Base-by-base conservation (phyloP, 2,329 filamentous ascomycete species). In the Cryphonectria naterciae region DNA sequence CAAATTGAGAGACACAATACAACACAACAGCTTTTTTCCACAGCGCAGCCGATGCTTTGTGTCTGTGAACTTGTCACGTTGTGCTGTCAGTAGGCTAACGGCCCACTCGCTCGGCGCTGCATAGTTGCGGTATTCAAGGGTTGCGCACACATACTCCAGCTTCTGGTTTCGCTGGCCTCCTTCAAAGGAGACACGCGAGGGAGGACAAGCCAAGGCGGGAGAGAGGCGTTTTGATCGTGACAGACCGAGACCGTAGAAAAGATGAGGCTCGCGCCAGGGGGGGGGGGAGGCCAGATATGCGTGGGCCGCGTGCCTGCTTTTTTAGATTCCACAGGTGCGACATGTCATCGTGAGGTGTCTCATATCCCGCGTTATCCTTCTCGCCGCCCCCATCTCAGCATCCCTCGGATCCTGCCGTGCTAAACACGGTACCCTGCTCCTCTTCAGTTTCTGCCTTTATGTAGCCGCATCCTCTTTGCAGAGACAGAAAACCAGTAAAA, bases 331-430 rank as follows among this genome's bases (percentile, higher is more conserved):
- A 65, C 28, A 65, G 46, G 43, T 52, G 63, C 63, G 63, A 65
- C 43, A 65, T 65, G 28, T 54, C 63, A 65, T 66, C 46, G 64
- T 60, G 52, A 49, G 25, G 6, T 60, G 54, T 67, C 65, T 67
- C 65, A 67, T 49, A 7, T 61, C 54, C 37, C 25, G 39, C 37
- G 52, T 43, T 60, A 25, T 15, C 39, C 37, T 32, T 54, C 28
- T 28, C 37, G 39, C 37, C 37, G 54, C 28, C 56, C 65, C 65
- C 25, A 32, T 43, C 63, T 65, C 41, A 52, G 63, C 63, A 65
- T 67, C 65, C 65, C 65, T 67, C 65, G 65, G 54, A 67, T 67
- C 65, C 65, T 67, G 39, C 65, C 63, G 63, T 65, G 56, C 65
- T 61, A 43, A 58, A 58, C 56, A 60, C 11, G 54, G 52, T 17